Percentiles rank a stretch among this genome's conserved stretches.
These are phyloP conservation scores for Salix viminalis DNA, from an alignment of 345 rosid species.

Conservation along the genomic window DNA sequence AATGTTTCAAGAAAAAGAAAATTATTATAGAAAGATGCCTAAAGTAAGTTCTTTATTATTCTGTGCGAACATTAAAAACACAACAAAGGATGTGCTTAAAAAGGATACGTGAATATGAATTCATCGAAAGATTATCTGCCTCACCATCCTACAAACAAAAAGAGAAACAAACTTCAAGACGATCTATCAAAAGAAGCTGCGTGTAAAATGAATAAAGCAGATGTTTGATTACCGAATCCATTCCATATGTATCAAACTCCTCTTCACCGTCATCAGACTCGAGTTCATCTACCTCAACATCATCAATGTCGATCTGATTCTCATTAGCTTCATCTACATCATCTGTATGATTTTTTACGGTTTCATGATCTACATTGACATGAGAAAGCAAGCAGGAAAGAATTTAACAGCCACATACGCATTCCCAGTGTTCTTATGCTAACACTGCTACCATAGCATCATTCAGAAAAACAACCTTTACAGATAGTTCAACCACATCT, in stretches of 20 bases:
- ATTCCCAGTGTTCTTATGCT: background rate
- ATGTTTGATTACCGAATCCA: constrained; percentile 45
- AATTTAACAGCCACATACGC: background rate
- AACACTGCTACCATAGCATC: constrained; percentile 1
- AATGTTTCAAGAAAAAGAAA: background rate
- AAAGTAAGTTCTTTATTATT: background rate
- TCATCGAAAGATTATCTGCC: constrained; percentile 50
- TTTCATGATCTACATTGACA: background rate
- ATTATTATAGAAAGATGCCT: background rate
- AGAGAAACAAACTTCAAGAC: background rate
- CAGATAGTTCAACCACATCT: background rate
- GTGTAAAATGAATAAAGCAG: background rate
- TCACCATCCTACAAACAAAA: constrained; percentile 47
- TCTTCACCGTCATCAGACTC: constrained; percentile 61
- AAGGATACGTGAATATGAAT: constrained; percentile 69
- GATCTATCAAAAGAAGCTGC: background rate
- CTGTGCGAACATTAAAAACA: background rate
- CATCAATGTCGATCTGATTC: constrained; percentile 24
- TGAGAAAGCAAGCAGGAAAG: constrained; percentile 4
- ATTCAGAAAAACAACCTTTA: background rate
- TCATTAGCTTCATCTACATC: constrained; percentile 38
- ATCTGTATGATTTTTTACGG: constrained; percentile 12
- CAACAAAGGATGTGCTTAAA: constrained; percentile 1
- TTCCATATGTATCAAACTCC: constrained; percentile 55
- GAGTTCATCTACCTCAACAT: constrained; percentile 46